These are phyloP conservation scores for Cystobasidium sp. DNA, from an alignment of 1,284 basidiomycete genomes.

Conservation along the genomic window DNA sequence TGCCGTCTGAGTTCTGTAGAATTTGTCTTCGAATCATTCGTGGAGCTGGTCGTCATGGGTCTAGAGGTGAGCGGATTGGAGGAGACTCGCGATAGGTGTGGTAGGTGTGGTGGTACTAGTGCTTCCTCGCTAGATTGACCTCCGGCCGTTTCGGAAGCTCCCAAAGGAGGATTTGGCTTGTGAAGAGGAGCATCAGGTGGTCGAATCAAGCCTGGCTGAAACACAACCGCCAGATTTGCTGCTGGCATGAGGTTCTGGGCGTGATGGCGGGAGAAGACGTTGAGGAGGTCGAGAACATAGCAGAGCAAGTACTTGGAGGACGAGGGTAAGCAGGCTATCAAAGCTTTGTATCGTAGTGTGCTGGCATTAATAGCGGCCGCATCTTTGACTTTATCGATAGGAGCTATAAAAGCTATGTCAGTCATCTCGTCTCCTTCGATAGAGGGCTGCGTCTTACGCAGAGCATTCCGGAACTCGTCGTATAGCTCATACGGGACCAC, in stretches of 20 bases:
- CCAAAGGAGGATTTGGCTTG: not conserved
- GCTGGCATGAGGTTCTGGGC: slow-evolving; percentile 96
- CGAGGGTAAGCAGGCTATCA: slow-evolving; percentile 82
- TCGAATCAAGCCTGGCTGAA: slow-evolving; percentile 84
- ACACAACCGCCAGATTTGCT: slow-evolving; percentile 90
- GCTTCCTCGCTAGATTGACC: slow-evolving; percentile 29
- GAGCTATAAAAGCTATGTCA: slow-evolving; percentile 23
- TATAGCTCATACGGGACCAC: slow-evolving; percentile 88
- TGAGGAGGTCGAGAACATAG: slow-evolving; percentile 92
- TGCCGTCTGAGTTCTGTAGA: slow-evolving; percentile 33
- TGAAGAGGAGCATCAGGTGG: slow-evolving; percentile 64
- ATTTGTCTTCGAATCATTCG: slow-evolving; percentile 3
- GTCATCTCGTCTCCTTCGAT: not conserved
- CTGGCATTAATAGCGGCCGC: slow-evolving; percentile 54
- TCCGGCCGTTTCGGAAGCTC: not conserved
- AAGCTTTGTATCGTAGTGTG: slow-evolving; percentile 75
- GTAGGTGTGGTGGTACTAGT: slow-evolving; percentile 43
- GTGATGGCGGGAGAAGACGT: slow-evolving; percentile 87
- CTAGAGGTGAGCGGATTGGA: slow-evolving; percentile 26
- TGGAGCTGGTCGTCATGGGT: slow-evolving; percentile 7
- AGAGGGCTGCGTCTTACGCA: slow-evolving; percentile 63
- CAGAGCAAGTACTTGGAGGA: slow-evolving; percentile 92
- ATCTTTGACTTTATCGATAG: slow-evolving; percentile 41
- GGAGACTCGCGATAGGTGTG: slow-evolving; percentile 49
- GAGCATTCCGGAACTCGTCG: slow-evolving; percentile 79